Conservation (phyloP, 306 rosid species). For the Vigna reflexopilosa region DNA sequence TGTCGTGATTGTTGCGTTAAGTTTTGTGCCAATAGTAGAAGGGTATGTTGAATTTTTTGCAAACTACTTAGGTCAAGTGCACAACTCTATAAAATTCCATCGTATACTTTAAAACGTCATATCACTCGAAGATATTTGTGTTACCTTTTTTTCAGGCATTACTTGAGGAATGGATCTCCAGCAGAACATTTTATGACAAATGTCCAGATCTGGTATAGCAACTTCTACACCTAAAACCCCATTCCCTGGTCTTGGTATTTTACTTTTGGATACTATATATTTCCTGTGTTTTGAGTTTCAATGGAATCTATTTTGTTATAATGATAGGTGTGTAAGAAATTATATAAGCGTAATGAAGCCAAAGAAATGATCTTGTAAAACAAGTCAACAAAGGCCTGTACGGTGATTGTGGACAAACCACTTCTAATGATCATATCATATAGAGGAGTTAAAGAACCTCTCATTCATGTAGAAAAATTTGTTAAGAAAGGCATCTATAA, state of each 20-base stretch:
- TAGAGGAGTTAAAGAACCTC: background rate
- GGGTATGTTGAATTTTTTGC: slow-evolving; percentile 24
- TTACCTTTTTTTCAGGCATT: slow-evolving; percentile 70
- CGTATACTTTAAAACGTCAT: slow-evolving; percentile 17
- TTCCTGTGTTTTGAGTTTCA: background rate
- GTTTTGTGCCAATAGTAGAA: slow-evolving; percentile 18
- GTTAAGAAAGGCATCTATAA: background rate
- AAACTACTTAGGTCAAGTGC: slow-evolving; percentile 8
- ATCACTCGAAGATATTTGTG: slow-evolving; percentile 19
- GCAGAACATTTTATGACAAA: slow-evolving; percentile 67
- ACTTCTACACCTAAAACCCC: slow-evolving; percentile 10
- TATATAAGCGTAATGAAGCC: slow-evolving; percentile 10
- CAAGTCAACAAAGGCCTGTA: slow-evolving; percentile 22
- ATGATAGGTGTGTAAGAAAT: slow-evolving; percentile 15
- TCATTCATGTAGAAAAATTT: background rate
- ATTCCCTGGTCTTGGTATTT: background rate
- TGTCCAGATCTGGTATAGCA: slow-evolving; percentile 65
- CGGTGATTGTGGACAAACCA: background rate
- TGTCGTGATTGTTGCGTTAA: slow-evolving; percentile 20
- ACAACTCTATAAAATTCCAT: slow-evolving; percentile 29
- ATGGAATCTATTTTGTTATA: slow-evolving; percentile 7
- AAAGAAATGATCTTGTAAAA: slow-evolving; percentile 9
- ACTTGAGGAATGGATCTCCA: slow-evolving; percentile 88
- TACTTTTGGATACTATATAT: background rate
- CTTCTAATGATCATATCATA: background rate